phyloP scores from a whole-genome alignment of 805 yeast species.

The Yamadazyma sp. region DNA sequence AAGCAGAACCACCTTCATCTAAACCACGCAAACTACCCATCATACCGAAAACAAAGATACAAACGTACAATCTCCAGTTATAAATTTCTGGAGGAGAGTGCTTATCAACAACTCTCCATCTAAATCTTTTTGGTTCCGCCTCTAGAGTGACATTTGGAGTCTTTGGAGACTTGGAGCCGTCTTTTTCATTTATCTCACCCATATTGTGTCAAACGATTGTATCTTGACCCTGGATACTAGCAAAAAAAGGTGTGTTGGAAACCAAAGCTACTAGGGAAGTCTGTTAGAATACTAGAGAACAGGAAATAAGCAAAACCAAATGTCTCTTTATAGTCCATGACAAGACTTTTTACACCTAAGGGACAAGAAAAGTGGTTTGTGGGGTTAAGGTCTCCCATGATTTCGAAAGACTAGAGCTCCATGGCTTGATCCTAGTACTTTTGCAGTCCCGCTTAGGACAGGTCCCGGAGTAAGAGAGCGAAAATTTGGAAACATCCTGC shows the following conservation, averaged over 20 bases:
- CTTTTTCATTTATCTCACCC: constrained; percentile 9
- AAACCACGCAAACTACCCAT: constrained; percentile 58
- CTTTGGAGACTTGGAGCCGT: not conserved
- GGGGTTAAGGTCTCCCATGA: no score
- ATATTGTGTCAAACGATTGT: no score
- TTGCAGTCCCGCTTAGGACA: not conserved
- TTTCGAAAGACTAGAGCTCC: no score
- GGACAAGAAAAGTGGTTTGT: not conserved
- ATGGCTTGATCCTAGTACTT: no score
- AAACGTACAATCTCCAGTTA: constrained; percentile 45
- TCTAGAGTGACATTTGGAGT: not conserved
- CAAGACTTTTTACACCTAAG: constrained; percentile 1
- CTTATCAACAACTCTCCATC: constrained; percentile 18
- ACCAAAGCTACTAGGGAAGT: no score
- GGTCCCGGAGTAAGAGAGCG: constrained; percentile 2
- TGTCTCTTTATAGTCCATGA: not conserved
- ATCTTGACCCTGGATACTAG: no score
- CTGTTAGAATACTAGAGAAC: no score
- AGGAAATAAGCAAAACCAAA: not conserved
- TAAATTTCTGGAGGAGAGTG: constrained; percentile 47
- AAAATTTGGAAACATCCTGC: no score
- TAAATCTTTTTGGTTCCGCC: constrained; percentile 6
- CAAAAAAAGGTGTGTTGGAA: no score
- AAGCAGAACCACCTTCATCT: constrained; percentile 56
- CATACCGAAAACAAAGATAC: constrained; percentile 52